Percentiles rank a stretch among this genome's conserved stretches.
Evolutionary conservation across 139 green algal genomes (phyloP).

Genomic region (Chlamydomonas schloesseri): DNA sequence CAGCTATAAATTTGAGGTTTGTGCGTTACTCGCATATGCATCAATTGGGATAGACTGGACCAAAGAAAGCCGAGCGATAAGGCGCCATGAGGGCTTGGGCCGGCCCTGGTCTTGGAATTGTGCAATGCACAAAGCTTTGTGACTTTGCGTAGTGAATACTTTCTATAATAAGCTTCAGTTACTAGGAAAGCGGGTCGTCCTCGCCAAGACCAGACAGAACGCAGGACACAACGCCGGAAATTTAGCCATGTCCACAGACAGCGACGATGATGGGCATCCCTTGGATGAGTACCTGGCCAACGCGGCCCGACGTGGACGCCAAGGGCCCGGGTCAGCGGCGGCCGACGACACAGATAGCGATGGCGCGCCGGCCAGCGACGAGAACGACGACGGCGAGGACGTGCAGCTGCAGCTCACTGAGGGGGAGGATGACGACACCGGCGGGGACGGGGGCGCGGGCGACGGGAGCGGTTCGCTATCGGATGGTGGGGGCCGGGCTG

Average conservation of each 20-base stretch:
- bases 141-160: too few relatives aligned
- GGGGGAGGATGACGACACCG: neutral
- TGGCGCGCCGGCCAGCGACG: neutral
- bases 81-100: too few relatives aligned
- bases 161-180: too few relatives aligned
- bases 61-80: too few relatives aligned
- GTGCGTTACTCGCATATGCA: too few relatives aligned
- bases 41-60: too few relatives aligned
- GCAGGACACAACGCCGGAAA: too few relatives aligned
- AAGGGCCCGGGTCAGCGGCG: neutral
- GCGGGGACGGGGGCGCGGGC: neutral
- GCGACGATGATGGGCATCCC: slow-evolving; percentile 20
- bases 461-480: neutral
- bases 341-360: neutral
- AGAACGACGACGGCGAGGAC: neutral
- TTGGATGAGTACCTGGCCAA: slow-evolving; percentile 10
- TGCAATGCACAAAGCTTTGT: too few relatives aligned
- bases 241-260: neutral
- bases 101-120: too few relatives aligned
- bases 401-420: neutral
- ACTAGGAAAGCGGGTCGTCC: too few relatives aligned
- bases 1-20: too few relatives aligned
- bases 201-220: too few relatives aligned
- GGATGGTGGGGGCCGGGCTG: neutral
- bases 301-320: neutral